phyloP scores from a whole-genome alignment of 805 yeast genomes.

The Nakazawaea holstii region DNA sequence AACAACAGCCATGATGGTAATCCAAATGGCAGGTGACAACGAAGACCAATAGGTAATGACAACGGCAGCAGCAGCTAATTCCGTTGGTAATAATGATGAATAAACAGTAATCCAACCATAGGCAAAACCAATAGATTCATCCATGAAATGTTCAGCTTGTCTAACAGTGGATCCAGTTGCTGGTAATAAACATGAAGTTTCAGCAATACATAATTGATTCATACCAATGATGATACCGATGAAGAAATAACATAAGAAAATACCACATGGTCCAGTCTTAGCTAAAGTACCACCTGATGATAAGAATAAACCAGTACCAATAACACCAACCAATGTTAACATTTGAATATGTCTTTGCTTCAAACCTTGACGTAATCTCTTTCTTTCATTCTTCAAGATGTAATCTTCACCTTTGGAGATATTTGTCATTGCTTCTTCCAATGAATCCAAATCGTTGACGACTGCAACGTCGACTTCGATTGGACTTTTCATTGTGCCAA shows the following conservation, averaged over 20 bases:
- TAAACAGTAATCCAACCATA: slow-evolving; percentile 40
- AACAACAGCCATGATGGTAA: slow-evolving; percentile 33
- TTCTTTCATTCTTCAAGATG: slow-evolving; percentile 10
- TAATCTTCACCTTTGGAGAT: slow-evolving; percentile 9
- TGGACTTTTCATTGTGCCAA: slow-evolving; percentile 4
- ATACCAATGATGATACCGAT: slow-evolving; percentile 31
- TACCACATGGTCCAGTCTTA: slow-evolving; percentile 47
- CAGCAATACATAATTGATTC: slow-evolving; percentile 25
- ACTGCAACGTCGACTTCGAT: slow-evolving; percentile 9
- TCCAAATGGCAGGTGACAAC: slow-evolving; percentile 39
- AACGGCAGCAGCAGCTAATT: slow-evolving; percentile 42
- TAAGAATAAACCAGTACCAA: slow-evolving; percentile 51
- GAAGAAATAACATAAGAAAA: slow-evolving; percentile 42
- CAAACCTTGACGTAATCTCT: slow-evolving; percentile 10
- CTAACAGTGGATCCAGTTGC: slow-evolving; percentile 30
- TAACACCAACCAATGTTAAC: slow-evolving; percentile 42
- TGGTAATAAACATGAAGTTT: slow-evolving; percentile 32
- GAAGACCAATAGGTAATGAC: slow-evolving; percentile 40
- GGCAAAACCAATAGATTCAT: slow-evolving; percentile 41
- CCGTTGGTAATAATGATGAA: slow-evolving; percentile 30
- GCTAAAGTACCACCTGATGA: slow-evolving; percentile 47
- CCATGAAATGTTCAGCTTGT: slow-evolving; percentile 33
- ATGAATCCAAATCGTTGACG: slow-evolving; percentile 10
- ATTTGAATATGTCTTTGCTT: slow-evolving; percentile 36
- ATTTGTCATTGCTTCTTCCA: slow-evolving; percentile 11